Percentiles rank a stretch among this genome's conserved stretches.
These are phyloP conservation scores for Calonectria multiphialidica DNA, from an alignment of 2,329 filamentous ascomycete species.

Conservation along the genomic window DNA sequence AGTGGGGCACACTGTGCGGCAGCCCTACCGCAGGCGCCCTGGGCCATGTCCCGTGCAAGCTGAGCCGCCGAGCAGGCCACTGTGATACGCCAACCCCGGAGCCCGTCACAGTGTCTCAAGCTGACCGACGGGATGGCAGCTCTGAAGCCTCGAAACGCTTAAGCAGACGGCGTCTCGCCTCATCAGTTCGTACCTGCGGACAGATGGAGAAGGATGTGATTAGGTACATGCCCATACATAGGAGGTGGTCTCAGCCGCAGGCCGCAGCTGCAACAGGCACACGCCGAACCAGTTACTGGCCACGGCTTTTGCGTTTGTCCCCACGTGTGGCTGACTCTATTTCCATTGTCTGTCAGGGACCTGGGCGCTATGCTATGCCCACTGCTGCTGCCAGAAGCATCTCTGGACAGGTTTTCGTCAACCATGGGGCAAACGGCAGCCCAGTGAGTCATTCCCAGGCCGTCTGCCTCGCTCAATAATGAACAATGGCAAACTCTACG, in stretches of 20 bases:
- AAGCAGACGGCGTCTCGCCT: constrained; percentile 10
- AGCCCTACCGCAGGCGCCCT: constrained; percentile 26
- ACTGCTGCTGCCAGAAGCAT: neutral
- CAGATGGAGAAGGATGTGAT: constrained; percentile 2
- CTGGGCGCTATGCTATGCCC: neutral
- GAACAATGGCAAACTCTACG: constrained; percentile 7
- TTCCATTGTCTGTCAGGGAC: neutral
- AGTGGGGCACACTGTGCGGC: constrained; percentile 34
- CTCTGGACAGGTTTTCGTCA: constrained; percentile 32
- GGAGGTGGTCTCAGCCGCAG: constrained; percentile 16
- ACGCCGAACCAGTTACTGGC: constrained; percentile 4
- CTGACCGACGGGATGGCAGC: constrained; percentile 10
- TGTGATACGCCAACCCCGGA: constrained; percentile 16
- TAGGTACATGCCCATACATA: neutral
- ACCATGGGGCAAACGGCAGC: neutral
- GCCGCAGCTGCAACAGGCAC: neutral
- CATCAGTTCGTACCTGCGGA: constrained; percentile 1
- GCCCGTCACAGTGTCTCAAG: constrained; percentile 33
- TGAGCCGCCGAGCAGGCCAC: neutral
- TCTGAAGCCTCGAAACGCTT: constrained; percentile 19
- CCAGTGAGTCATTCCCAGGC: neutral
- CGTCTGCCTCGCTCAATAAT: neutral
- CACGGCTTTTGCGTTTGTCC: neutral
- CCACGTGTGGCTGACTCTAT: constrained; percentile 12
- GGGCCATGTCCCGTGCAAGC: neutral